Base-by-base conservation (phyloP, 768 basidiomycete species). In the Termitomyces sp. region DNA sequence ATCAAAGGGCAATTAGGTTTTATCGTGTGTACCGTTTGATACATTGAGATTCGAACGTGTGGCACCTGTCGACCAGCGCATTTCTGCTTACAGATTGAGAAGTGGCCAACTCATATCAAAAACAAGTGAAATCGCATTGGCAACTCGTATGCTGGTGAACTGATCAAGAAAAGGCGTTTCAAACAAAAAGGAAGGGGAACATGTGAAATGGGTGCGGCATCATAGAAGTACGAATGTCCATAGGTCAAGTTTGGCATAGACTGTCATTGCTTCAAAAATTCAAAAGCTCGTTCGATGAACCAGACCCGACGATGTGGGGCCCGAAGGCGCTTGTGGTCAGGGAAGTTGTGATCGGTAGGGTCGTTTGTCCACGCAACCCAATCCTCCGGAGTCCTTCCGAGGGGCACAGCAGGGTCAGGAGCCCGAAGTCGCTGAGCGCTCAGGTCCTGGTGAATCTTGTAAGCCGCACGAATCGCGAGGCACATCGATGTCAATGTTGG, bases 401-500 rank as follows among this genome's bases (percentile, higher is more conserved):
- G 51, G 5, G 24, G 7, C 28, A 16, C 24, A 16, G 8, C 11
- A 28, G 51, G 51, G 24, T 38, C 18, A 2, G 51, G 51, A 36
- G 36, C 10, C 36, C 2, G 28, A 9, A n/a, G 36, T 5, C 18
- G 18, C n/a, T 20, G 9, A 18, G 22, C 16, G 10, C 16, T 52
- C 24, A 52, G 24, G 10, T 38, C 51, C 26, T 52, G 35, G 3
- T 38, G 36, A 9, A 52, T 52, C 36, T 52, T 52, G 18, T 52
- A n/a, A 26, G 51, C 51, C 16, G 36, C 51, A 28, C 51, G 51
- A 10, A 52, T 38, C 10, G 51, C 51, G 16, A 52, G 18, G 36
- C 51, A 52, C 35, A 52, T 52, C 9, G 51, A 52, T 5, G 51
- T 52, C n/a, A 52, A 52, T n/a, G 51, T 52, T 52, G 36, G 51